A percentile compares a stretch with the other conserved stretches of the same genome.
phyloP scores from a whole-genome alignment of 75 land plant species.

The Azolla pinnata region DNA sequence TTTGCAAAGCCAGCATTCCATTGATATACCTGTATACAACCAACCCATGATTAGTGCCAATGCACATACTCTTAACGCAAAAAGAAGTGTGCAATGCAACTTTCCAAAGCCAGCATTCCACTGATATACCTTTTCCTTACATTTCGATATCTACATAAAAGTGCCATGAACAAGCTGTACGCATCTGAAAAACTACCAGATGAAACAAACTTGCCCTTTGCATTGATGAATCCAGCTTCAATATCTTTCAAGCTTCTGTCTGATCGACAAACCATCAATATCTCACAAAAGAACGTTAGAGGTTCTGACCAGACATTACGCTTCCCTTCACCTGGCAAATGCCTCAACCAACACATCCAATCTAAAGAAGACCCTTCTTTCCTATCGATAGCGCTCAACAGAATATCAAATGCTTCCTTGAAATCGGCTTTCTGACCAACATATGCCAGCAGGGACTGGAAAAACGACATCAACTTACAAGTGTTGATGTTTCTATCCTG shows the following conservation, averaged over 20 bases:
- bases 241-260: background rate
- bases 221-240: slow-evolving; percentile 8
- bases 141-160: slow-evolving; percentile 35
- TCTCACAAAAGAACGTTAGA: background rate
- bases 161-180: slow-evolving; percentile 12
- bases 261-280: background rate
- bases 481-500: background rate
- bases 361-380: slow-evolving; percentile 11
- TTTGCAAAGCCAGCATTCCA: too few relatives aligned
- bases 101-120: slow-evolving; percentile 45
- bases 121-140: slow-evolving; percentile 30
- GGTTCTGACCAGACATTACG: slow-evolving; percentile 4
- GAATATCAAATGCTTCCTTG: slow-evolving; percentile 17
- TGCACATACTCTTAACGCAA: too few relatives aligned
- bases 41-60: too few relatives aligned
- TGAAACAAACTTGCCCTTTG: slow-evolving; percentile 21
- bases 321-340: slow-evolving; percentile 10
- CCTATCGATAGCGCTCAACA: slow-evolving; percentile 15
- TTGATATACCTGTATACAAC: too few relatives aligned
- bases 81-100: too few relatives aligned
- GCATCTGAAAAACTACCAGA: slow-evolving; percentile 29
- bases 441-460: slow-evolving; percentile 19
- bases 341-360: slow-evolving; percentile 45
- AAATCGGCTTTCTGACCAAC: slow-evolving; percentile 31
- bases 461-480: slow-evolving; percentile 18